phyloP scores from a whole-genome alignment of 2,329 filamentous ascomycete species.

The Aspergillus alliaceus region DNA sequence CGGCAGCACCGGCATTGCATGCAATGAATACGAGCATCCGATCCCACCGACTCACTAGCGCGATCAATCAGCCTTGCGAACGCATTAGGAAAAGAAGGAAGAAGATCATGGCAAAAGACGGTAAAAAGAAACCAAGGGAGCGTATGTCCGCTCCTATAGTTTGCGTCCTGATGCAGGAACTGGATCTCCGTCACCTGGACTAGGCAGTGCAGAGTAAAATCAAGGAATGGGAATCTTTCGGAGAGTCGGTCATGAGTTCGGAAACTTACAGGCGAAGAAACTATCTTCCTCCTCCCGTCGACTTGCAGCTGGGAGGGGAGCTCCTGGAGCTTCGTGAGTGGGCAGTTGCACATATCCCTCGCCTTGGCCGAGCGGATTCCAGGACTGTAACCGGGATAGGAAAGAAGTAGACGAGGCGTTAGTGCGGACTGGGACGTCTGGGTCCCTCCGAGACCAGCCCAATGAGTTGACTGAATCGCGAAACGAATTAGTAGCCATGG shows the following conservation, averaged over 20 bases:
- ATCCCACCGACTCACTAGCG: conserved; percentile 92
- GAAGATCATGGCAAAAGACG: neutral
- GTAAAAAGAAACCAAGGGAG: conserved; percentile 2
- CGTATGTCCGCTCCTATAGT: conserved; percentile 21
- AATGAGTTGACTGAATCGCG: conserved; percentile 92
- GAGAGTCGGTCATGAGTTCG: conserved; percentile 22
- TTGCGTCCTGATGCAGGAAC: conserved; percentile 40
- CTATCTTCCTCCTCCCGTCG: conserved; percentile 92
- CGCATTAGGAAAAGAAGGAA: neutral
- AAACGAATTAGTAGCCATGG: conserved; percentile 63
- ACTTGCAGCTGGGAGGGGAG: conserved; percentile 79
- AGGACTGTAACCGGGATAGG: conserved; percentile 74
- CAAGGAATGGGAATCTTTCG: conserved; percentile 9
- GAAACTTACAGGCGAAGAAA: conserved; percentile 87
- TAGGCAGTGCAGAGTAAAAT: conserved; percentile 22
- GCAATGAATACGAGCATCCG: conserved; percentile 86
- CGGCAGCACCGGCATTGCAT: conserved; percentile 84
- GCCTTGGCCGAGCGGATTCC: conserved; percentile 79
- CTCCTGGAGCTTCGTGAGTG: conserved; percentile 76
- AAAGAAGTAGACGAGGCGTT: conserved; percentile 64
- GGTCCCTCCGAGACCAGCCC: conserved; percentile 86
- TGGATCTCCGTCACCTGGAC: conserved; percentile 35
- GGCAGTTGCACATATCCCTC: conserved; percentile 89
- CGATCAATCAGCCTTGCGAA: conserved; percentile 17
- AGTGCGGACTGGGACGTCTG: conserved; percentile 72